phyloP scores from a whole-genome alignment of 768 basidiomycete species.

The Hebeloma cylindrosporum region DNA sequence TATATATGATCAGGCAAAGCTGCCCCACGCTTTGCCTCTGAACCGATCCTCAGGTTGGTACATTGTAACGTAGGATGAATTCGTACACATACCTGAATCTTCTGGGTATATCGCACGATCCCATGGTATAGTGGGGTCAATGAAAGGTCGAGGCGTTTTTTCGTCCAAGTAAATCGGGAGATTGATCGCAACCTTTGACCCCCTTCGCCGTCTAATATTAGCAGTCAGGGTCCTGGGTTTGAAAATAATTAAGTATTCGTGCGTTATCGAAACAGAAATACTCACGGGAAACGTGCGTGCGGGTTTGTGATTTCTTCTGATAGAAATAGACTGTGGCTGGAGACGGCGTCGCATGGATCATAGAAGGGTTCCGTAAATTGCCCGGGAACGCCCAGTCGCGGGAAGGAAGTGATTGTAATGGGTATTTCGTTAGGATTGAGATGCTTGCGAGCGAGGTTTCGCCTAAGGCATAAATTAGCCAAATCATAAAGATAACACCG shows the following conservation, averaged over 20 bases:
- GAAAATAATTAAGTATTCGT: conserved; percentile 3
- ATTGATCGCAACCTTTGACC: conserved; percentile 94
- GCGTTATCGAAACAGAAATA: conserved; percentile 23
- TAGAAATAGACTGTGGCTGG: conserved; percentile 91
- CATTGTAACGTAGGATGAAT: background rate
- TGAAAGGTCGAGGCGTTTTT: conserved; percentile 84
- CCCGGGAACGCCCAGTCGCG: conserved; percentile 84
- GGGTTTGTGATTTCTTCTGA: conserved; percentile 97
- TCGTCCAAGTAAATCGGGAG: conserved; percentile 89
- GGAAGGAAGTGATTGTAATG: conserved; percentile 93
- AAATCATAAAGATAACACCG: background rate
- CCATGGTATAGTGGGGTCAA: conserved; percentile 92
- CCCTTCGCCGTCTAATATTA: conserved; percentile 88
- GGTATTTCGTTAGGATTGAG: conserved; percentile 86
- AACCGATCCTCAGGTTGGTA: conserved; percentile 5
- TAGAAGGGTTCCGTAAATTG: conserved; percentile 91
- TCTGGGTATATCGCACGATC: conserved; percentile 81
- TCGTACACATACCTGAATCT: conserved; percentile 62
- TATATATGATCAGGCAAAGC: conserved; percentile 92
- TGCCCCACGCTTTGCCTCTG: conserved; percentile 89
- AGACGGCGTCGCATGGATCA: conserved; percentile 71
- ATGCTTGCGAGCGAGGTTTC: conserved; percentile 79
- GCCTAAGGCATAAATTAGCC: too few species aligned
- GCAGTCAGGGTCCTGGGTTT: conserved; percentile 86
- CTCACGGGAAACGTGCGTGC: conserved; percentile 97